These are phyloP conservation scores for Dictyostelium intermedium DNA, from an alignment of 78 protist genomes.

Conservation along the genomic window DNA sequence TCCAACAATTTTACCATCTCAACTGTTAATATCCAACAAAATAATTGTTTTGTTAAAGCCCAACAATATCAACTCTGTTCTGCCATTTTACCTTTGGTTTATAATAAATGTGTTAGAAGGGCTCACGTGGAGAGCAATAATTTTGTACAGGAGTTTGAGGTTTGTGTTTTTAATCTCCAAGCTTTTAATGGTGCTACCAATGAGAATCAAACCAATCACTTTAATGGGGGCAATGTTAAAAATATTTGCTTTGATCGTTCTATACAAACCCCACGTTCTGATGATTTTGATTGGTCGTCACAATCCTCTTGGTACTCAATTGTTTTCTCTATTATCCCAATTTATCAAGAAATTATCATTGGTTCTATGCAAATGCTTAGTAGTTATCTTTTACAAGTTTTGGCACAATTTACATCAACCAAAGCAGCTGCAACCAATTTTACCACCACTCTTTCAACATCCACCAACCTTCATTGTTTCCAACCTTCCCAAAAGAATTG, in stretches of 20 bases:
- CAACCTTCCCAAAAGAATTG: neutral
- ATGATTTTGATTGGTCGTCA: neutral
- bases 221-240: neutral
- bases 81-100: neutral
- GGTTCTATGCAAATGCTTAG: neutral
- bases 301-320: neutral
- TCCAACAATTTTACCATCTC: no score
- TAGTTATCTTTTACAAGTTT: neutral
- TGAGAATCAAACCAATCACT: neutral
- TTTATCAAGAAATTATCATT: neutral
- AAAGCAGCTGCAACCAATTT: no score
- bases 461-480: neutral
- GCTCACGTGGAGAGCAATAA: neutral
- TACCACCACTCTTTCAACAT: neutral
- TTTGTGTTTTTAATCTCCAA: constrained; percentile 38
- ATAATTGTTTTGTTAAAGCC: neutral
- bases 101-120: neutral
- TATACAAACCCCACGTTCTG: neutral
- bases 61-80: neutral
- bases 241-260: neutral
- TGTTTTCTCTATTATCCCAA: neutral
- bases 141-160: neutral
- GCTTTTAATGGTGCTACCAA: neutral
- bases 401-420: neutral
- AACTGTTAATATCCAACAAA: neutral